phyloP scores from a whole-genome alignment of 345 rosid species.

The Sisymbrium altissimum region DNA sequence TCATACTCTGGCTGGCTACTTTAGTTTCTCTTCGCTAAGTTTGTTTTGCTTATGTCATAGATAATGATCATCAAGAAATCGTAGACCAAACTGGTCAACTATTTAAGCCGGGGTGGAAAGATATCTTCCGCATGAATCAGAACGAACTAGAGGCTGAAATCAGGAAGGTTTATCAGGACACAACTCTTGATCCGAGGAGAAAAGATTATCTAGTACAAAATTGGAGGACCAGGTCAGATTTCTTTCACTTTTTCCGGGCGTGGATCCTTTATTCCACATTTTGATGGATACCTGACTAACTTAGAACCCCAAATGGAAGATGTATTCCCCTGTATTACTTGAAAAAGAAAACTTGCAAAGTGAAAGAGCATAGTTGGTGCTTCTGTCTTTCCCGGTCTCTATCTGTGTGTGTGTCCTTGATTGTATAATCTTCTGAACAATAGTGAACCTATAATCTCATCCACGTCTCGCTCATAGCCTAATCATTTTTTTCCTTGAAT shows the following conservation, averaged over 20 bases:
- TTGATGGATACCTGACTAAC: not conserved
- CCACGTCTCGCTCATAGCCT: not conserved
- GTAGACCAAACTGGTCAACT: constrained; percentile 63
- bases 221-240: constrained; percentile 70
- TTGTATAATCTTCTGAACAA: not conserved
- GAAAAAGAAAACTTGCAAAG: not conserved
- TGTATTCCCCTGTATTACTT: not conserved
- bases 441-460: constrained; percentile 7
- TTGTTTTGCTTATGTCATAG: constrained; percentile 38
- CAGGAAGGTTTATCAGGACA: constrained; percentile 80
- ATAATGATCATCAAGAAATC: constrained; percentile 50
- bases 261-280: not conserved
- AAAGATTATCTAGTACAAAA: constrained; percentile 80
- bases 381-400: not conserved
- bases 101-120: constrained; percentile 98
- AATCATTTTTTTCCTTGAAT: not conserved
- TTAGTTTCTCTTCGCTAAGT: constrained; percentile 1
- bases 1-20: constrained; percentile 6
- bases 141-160: constrained; percentile 90
- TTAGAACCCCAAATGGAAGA: not conserved
- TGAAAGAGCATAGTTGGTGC: not conserved
- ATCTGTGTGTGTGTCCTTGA: not conserved
- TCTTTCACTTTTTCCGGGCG: constrained; percentile 51
- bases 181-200: constrained; percentile 90
- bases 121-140: constrained; percentile 91